Evolutionary conservation across 257 asterid species (phyloP).

Genomic region (Solanum appendiculatum): DNA sequence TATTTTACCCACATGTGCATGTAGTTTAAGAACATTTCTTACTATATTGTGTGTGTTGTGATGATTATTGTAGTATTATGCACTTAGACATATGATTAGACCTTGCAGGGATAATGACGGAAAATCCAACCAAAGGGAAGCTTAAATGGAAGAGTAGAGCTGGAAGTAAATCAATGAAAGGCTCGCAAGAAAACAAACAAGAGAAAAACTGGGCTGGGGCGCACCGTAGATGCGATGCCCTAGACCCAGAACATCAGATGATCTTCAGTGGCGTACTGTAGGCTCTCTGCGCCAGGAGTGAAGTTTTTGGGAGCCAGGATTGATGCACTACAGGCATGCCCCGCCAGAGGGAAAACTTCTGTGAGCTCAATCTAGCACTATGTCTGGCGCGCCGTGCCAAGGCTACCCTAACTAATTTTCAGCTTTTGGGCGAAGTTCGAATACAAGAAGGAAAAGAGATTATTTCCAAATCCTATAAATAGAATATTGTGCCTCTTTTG

Average conservation of each 20-base stretch:
- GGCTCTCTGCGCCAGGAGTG: neutral
- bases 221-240: neutral
- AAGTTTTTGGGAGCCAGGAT: too few relatives aligned
- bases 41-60: neutral
- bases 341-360: neutral
- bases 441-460: neutral
- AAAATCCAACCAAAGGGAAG: neutral
- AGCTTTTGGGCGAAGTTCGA: neutral
- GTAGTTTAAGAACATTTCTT: neutral
- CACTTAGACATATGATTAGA: neutral
- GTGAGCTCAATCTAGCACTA: neutral
- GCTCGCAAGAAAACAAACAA: neutral
- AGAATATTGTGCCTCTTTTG: neutral
- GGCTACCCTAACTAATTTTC: too few relatives aligned
- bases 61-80: neutral
- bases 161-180: neutral
- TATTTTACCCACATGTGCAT: neutral
- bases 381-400: neutral
- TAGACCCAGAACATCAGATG: neutral
- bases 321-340: fast-evolving
- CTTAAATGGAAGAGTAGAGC: neutral
- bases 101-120: neutral
- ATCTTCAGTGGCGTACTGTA: neutral
- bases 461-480: too few relatives aligned
- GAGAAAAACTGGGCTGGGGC: neutral